Evolutionary conservation across 2,329 filamentous ascomycete genomes (phyloP), one percentile per base, ranked within the genome.

Genomic region (Colletotrichum sp.): DNA sequence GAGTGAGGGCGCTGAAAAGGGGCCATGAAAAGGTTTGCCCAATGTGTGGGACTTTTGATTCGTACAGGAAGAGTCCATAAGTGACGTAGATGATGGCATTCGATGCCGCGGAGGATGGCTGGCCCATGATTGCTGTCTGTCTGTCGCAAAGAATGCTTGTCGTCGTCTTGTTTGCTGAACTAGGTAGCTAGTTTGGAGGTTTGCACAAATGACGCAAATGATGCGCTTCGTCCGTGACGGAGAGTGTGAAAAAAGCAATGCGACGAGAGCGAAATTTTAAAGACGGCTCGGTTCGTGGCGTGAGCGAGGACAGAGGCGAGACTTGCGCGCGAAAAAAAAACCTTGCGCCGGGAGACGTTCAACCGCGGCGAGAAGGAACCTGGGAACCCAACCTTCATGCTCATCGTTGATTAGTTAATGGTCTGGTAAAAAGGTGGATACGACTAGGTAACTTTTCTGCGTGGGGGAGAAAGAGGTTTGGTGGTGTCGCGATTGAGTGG

Each of bases 21-120:
- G n/a, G 4, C 9, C 43, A 47, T 47, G 43, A 4, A 47, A 27
- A 13, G 31, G 24, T 4, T 34, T 6, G 2, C 33, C 31, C 33
- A 36, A 38, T 31, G 15, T n/a, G 11, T 43, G 13, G 15, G 27
- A 55, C 9, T 16, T n/a, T 61, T 24, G 21, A 36, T 65, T 77
- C 90, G 71, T 86, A 96, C 94, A 97, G 85, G 82, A 97, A 97
- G 64, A 88, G 86, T 76, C 89, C 93, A 85, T 95, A 96, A 64
- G 93, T 95, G 67, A 95, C 85, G 81, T 96, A 96, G 81, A 97
- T 93, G 81, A 96, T 87, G 87, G 94, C 94, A 86, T 96, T 95
- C 36, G 94, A 96, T 81, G 94, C 94, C 88, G 90, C 86, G 70
- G 87, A 91, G 3, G 94, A 96, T 72, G 93, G 94, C 77, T 92